Base-by-base conservation (phyloP, 2,329 filamentous ascomycete genomes). In the Alternaria arborescens region DNA sequence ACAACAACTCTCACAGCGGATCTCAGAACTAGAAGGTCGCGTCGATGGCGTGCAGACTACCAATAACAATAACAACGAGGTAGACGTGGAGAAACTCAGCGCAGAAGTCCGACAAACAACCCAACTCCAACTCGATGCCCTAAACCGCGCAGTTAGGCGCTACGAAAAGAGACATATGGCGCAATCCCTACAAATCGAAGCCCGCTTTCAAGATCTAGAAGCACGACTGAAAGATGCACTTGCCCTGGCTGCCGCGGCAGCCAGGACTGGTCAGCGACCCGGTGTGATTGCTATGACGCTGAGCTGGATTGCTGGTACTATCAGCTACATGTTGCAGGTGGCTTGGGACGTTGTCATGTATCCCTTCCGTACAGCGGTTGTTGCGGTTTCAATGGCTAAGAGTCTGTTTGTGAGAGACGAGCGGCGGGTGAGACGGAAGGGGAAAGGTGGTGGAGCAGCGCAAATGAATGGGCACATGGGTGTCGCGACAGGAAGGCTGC, bases 151-250 rank as follows among this genome's bases (percentile, higher is more conserved):
- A 4, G 91, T 98, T 44, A 87, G 94, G 20, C 88, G 93, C 36
- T 97, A 97, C 71, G 94, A 98, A 81, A 97, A 97, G 80, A 91
- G 93, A 70, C 88, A 91, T 5, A 90, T 90, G 0, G 83, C 94
- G 8, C 86, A 93, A 28, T 86, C 91, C 10, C 85, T 90, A 55
- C 90, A 94, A 72, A 92, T 89, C 3, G 93, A 97, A 66, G 86
- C 88, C 8, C 87, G 91, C 24, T 86, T 97, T 59, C 85, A 87
- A 41, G 86, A 88, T 20, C 82, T 97, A 5, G 91, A 97, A 65
- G 82, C 83, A 0, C 85, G 90, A 36, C 78, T 96, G 14, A 87
- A 89, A 62, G 93, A 97, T 71, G 90, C 92, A 4, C 85, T 97
- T 46, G 87, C 91, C 1, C 82, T 97, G n/a, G 92, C 92, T 3